Percentiles rank a stretch among this genome's conserved stretches.
These are phyloP conservation scores for Solanum lignicaule DNA, from an alignment of 257 asterid species.

Conservation along the genomic window DNA sequence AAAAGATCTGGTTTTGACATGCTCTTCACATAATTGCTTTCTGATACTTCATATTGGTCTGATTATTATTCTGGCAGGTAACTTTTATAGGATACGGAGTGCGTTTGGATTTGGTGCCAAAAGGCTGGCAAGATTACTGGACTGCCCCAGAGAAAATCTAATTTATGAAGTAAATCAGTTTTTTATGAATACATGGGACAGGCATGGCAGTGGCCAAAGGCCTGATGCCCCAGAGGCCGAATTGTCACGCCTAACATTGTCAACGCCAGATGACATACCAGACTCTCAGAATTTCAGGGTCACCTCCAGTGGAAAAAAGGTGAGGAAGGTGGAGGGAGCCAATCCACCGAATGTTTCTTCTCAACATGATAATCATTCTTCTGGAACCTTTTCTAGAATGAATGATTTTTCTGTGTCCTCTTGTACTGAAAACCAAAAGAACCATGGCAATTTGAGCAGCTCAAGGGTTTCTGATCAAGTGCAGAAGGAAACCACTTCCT, in stretches of 20 bases:
- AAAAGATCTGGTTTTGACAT: neutral
- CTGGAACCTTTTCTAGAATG: slow-evolving; percentile 20
- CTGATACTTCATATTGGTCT: neutral
- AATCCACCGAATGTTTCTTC: slow-evolving; percentile 24
- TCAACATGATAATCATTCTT: slow-evolving; percentile 24
- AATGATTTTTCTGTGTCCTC: slow-evolving; percentile 33
- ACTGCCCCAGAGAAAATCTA: slow-evolving; percentile 52
- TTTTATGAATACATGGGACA: slow-evolving; percentile 81
- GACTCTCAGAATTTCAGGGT: slow-evolving; percentile 31
- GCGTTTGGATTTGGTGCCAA: slow-evolving; percentile 94
- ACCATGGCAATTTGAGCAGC: slow-evolving; percentile 31
- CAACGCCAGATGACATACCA: slow-evolving; percentile 29
- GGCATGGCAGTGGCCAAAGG: slow-evolving; percentile 83
- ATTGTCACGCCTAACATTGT: slow-evolving; percentile 23
- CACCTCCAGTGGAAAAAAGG: slow-evolving; percentile 20
- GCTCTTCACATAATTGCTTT: neutral
- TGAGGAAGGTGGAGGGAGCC: slow-evolving; percentile 28
- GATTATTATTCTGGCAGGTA: slow-evolving; percentile 41
- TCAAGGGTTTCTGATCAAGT: slow-evolving; percentile 26
- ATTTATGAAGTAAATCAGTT: slow-evolving; percentile 69
- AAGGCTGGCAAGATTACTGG: slow-evolving; percentile 65
- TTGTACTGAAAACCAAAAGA: slow-evolving; percentile 34
- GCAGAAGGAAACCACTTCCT: slow-evolving; percentile 27
- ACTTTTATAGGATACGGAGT: slow-evolving; percentile 82
- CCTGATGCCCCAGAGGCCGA: slow-evolving; percentile 76